Evolutionary conservation across 148 eudicot genomes (phyloP).

Genomic region (Bassia scoparia): DNA sequence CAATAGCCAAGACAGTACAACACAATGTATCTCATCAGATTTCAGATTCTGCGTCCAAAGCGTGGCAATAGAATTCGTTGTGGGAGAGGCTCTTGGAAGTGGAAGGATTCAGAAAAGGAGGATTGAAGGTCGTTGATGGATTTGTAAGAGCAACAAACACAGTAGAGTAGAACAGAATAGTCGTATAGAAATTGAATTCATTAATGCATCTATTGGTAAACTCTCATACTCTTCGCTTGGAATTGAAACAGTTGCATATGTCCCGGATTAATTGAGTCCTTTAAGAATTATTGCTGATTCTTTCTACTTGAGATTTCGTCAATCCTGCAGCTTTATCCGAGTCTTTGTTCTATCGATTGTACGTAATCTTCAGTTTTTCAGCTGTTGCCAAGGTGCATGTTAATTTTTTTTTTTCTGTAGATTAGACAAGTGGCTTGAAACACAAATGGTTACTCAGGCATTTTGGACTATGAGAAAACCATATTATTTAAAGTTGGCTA

Average conservation of each 20-base stretch:
- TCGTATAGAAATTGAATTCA: neutral
- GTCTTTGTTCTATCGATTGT: no score
- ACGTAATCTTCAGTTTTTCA: neutral
- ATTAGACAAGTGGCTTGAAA: neutral
- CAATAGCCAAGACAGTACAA: conserved; percentile 34
- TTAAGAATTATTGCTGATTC: no score
- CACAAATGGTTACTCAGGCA: neutral
- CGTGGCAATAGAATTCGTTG: conserved; percentile 65
- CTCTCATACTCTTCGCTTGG: neutral
- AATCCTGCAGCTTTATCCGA: neutral
- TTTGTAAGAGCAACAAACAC: neutral
- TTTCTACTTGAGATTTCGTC: neutral
- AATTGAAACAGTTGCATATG: neutral
- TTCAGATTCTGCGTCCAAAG: conserved; percentile 61
- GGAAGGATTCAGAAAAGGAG: conserved; percentile 32
- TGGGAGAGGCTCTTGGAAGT: conserved; percentile 87
- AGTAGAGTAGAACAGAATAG: neutral
- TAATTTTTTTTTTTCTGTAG: no score
- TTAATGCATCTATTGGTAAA: neutral
- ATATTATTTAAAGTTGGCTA: neutral
- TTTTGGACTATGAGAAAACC: neutral
- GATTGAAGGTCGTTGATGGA: neutral
- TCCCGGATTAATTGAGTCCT: neutral
- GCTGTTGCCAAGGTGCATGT: neutral
- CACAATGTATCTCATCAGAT: conserved; percentile 40